These are phyloP conservation scores for Stagonosporopsis cucurbitacearum DNA, from an alignment of 2,329 filamentous ascomycete genomes.

Conservation along the genomic window DNA sequence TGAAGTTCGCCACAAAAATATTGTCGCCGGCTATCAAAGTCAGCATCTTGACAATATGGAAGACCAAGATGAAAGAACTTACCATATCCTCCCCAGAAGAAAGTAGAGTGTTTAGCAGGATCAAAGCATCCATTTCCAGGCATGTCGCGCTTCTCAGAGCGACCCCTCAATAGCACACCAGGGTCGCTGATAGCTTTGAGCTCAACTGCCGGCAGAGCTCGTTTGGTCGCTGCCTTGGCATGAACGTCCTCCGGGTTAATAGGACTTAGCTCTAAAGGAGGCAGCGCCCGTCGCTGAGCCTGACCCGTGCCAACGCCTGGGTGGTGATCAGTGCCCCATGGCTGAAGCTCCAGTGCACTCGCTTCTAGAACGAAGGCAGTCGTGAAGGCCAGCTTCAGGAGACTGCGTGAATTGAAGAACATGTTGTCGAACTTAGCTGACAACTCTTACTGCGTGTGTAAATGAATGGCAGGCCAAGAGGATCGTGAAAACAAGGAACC, in stretches of 20 bases:
- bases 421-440: constrained; percentile 9
- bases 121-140: constrained; percentile 26
- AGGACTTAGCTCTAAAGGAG: neutral
- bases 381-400: constrained; percentile 20
- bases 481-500: neutral
- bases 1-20: constrained; percentile 34
- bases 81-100: constrained; percentile 34
- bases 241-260: neutral
- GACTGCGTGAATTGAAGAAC: constrained; percentile 23
- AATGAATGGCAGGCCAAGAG: constrained; percentile 3
- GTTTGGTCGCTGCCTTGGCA: neutral
- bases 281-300: neutral
- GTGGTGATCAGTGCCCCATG: constrained; percentile 9
- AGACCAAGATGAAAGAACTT: neutral
- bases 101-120: constrained; percentile 20
- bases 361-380: constrained; percentile 20
- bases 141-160: constrained; percentile 26
- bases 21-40: constrained; percentile 25
- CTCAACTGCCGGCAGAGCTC: constrained; percentile 12
- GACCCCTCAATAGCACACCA: constrained; percentile 19
- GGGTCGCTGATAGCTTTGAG: constrained; percentile 26
- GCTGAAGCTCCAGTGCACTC: constrained; percentile 21
- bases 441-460: neutral
- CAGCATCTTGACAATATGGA: neutral
- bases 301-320: neutral